Percentiles rank a stretch among this genome's conserved stretches.
These are phyloP conservation scores for Amaranthus palmeri DNA, from an alignment of 148 eudicot species.

Conservation along the genomic window DNA sequence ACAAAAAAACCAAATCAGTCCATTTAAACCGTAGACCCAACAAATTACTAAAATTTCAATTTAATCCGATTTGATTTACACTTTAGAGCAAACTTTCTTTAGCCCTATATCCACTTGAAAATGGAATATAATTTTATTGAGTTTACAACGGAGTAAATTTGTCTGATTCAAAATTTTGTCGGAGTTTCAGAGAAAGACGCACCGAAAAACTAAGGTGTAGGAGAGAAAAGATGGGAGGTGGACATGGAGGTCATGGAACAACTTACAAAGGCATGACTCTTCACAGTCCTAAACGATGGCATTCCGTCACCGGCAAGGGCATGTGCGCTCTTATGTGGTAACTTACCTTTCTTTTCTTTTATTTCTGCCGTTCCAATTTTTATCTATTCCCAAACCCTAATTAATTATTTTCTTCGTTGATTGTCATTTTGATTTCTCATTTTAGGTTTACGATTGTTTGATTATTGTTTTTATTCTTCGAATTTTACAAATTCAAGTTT, in stretches of 20 bases:
- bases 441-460: not conserved
- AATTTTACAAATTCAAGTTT: not conserved
- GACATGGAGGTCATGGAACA: slow-evolving; percentile 47
- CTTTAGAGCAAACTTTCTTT: no score
- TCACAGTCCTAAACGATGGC: slow-evolving; percentile 85
- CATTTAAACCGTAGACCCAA: no score
- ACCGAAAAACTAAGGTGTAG: slow-evolving; percentile 1
- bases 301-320: slow-evolving; percentile 73
- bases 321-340: slow-evolving; percentile 86
- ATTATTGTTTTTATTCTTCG: not conserved
- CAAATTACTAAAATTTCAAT: no score
- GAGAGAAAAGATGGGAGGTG: slow-evolving; percentile 43
- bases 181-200: not conserved
- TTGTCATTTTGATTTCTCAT: not conserved
- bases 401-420: not conserved
- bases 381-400: not conserved
- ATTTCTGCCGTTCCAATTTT: not conserved
- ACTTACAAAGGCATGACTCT: slow-evolving; percentile 65
- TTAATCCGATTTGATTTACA: no score
- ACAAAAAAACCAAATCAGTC: no score
- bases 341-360: not conserved
- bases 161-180: not conserved
- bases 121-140: no score
- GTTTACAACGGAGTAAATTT: no score
- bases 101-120: no score